Conservation (phyloP, 805 yeast genomes). For the Sugiyamaella chiloensis region DNA sequence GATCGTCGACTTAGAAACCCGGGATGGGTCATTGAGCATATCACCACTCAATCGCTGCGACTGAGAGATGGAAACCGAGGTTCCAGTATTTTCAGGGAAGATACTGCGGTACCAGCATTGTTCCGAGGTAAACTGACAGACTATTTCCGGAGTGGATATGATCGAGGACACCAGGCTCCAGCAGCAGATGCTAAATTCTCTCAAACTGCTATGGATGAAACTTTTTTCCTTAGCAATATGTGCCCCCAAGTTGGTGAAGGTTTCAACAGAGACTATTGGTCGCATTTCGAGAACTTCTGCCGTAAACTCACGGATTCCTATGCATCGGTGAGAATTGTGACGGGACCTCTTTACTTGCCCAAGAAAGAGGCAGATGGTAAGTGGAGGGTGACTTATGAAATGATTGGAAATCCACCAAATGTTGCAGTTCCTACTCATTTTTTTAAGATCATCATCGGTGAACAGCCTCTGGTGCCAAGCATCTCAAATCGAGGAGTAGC, state of each 20-base stretch:
- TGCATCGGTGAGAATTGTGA: conserved; percentile 75
- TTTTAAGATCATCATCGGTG: conserved; percentile 87
- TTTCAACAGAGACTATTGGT: conserved; percentile 97
- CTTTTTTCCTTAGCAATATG: conserved; percentile 85
- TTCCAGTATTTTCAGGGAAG: conserved; percentile 82
- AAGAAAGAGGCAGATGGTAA: conserved; percentile 73
- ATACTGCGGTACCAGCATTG: conserved; percentile 69
- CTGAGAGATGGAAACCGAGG: conserved; percentile 59
- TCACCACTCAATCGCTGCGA: conserved; percentile 65
- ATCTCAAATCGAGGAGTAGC: conserved; percentile 41
- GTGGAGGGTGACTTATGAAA: conserved; percentile 79
- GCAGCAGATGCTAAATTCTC: conserved; percentile 95
- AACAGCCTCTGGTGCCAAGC: conserved; percentile 42
- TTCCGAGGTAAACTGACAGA: conserved; percentile 79
- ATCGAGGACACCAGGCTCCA: conserved; percentile 96
- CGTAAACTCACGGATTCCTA: conserved; percentile 72
- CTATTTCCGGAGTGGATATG: conserved; percentile 93
- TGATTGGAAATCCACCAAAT: conserved; percentile 94
- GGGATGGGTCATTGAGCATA: conserved; percentile 72
- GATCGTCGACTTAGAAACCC: conserved; percentile 86
- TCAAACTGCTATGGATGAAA: conserved; percentile 92
- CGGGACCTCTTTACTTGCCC: conserved; percentile 93
- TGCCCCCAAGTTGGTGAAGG: conserved; percentile 98
- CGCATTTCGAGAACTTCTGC: conserved; percentile 87
- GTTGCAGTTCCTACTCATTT: conserved; percentile 98